Evolutionary conservation across 805 yeast genomes (phyloP).

Genomic region (Ogataea dorogensis): DNA sequence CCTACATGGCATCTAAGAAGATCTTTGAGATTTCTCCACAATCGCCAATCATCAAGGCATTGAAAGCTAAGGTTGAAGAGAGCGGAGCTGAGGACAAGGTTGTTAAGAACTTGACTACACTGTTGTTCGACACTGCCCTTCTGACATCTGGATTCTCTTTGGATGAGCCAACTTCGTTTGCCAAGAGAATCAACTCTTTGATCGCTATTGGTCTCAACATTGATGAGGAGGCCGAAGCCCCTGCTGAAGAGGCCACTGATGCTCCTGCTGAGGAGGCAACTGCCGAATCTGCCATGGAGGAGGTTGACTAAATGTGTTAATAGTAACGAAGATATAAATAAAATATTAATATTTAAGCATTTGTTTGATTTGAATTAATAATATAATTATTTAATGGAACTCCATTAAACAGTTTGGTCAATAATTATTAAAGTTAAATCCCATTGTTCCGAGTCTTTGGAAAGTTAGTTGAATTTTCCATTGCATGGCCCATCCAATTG

Average conservation of each 20-base stretch:
- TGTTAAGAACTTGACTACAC: constrained; percentile 94
- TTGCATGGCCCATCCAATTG: constrained; percentile 9
- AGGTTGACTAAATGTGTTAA: constrained; percentile 70
- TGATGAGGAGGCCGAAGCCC: constrained; percentile 70
- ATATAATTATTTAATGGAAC: constrained; percentile 1
- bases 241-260: constrained; percentile 41
- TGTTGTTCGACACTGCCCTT: constrained; percentile 96
- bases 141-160: constrained; percentile 98
- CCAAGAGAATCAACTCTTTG: constrained; percentile 96
- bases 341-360: too few species aligned
- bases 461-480: neutral
- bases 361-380: too few species aligned
- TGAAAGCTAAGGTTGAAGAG: constrained; percentile 92
- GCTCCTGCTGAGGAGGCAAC: constrained; percentile 62
- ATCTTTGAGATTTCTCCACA: constrained; percentile 98
- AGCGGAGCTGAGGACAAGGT: constrained; percentile 98
- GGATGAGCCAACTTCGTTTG: constrained; percentile 97
- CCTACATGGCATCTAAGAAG: constrained; percentile 99
- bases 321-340: constrained; percentile 7
- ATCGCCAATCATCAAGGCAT: constrained; percentile 92
- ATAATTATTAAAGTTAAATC: too few species aligned
- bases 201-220: constrained; percentile 97
- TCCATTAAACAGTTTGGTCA: neutral
- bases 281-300: constrained; percentile 97
- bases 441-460: too few species aligned